These are phyloP conservation scores for Silene conica DNA, from an alignment of 148 eudicot genomes.

Conservation along the genomic window DNA sequence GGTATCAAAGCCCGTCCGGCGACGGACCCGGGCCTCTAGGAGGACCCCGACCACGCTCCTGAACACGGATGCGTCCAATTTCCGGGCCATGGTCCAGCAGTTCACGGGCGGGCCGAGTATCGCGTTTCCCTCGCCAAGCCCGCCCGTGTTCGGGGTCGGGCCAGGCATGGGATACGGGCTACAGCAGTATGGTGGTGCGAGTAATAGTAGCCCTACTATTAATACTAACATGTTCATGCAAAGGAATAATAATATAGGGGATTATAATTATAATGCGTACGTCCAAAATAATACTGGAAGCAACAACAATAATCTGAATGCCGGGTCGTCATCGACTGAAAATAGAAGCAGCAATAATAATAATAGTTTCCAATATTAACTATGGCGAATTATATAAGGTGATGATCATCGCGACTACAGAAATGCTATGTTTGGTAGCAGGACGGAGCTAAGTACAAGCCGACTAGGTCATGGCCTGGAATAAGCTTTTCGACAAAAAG, in stretches of 20 bases:
- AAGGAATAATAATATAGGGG: neutral
- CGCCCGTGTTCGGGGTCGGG: constrained; percentile 6
- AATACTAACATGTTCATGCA: neutral
- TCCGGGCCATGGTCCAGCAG: constrained; percentile 78
- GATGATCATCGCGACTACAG: neutral
- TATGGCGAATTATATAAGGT: neutral
- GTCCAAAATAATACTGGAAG: neutral
- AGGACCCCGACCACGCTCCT: constrained; percentile 65
- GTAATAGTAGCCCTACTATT: neutral
- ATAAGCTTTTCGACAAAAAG: no score
- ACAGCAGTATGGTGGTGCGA: constrained; percentile 1
- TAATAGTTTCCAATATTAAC: constrained; percentile 19
- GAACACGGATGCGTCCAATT: constrained; percentile 63
- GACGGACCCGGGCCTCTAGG: constrained; percentile 52
- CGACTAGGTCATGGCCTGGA: no score
- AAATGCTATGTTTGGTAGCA: neutral
- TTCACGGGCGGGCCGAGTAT: constrained; percentile 56
- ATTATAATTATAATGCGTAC: constrained; percentile 1
- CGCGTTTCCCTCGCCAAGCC: constrained; percentile 9
- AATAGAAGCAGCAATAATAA: constrained; percentile 17
- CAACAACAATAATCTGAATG: constrained; percentile 11
- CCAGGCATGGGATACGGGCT: constrained; percentile 21
- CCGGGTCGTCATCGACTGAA: constrained; percentile 27
- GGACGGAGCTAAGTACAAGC: no score
- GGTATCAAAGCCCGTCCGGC: constrained; percentile 48